These are phyloP conservation scores for Colletotrichum incanum DNA, from an alignment of 2,329 filamentous ascomycete species.

Conservation along the genomic window DNA sequence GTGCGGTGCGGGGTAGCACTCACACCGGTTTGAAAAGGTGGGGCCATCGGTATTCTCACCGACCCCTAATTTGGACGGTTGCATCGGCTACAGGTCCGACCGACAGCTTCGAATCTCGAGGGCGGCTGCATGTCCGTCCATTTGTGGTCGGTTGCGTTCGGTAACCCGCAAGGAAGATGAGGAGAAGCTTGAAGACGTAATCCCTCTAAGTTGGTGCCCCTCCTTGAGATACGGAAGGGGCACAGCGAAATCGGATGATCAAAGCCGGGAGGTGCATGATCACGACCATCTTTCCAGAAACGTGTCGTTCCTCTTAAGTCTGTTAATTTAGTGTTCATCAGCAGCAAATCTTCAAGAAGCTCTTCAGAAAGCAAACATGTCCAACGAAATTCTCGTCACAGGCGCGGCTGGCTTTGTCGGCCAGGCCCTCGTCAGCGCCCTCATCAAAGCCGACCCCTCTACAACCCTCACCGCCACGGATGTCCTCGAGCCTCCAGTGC, in stretches of 20 bases:
- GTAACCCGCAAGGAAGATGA: slow-evolving; percentile 5
- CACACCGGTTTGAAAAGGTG: not conserved
- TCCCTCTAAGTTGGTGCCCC: slow-evolving; percentile 2
- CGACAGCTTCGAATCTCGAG: not conserved
- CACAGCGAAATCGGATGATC: slow-evolving; percentile 31
- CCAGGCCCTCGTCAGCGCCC: slow-evolving; percentile 71
- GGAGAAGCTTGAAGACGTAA: slow-evolving; percentile 18
- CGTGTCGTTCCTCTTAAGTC: not conserved
- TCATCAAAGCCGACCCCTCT: slow-evolving; percentile 60
- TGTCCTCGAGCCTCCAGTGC: slow-evolving; percentile 67
- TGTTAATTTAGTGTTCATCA: not conserved
- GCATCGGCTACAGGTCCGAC: slow-evolving; percentile 22
- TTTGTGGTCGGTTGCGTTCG: slow-evolving; percentile 14
- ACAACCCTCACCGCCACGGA: slow-evolving; percentile 70
- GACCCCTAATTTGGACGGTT: slow-evolving; percentile 12
- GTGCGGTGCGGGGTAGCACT: slow-evolving; percentile 29
- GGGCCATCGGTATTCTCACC: slow-evolving; percentile 34
- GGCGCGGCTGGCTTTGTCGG: slow-evolving; percentile 77
- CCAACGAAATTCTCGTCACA: slow-evolving; percentile 71
- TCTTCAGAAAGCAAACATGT: not conserved
- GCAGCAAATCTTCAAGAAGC: not conserved
- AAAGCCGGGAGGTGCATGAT: not conserved
- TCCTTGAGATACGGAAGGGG: not conserved
- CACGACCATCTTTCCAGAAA: not conserved
- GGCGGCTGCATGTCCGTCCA: slow-evolving; percentile 1